Base-by-base conservation (phyloP, 164 flowering plant genomes). In the Magnolia kwangsiensis region DNA sequence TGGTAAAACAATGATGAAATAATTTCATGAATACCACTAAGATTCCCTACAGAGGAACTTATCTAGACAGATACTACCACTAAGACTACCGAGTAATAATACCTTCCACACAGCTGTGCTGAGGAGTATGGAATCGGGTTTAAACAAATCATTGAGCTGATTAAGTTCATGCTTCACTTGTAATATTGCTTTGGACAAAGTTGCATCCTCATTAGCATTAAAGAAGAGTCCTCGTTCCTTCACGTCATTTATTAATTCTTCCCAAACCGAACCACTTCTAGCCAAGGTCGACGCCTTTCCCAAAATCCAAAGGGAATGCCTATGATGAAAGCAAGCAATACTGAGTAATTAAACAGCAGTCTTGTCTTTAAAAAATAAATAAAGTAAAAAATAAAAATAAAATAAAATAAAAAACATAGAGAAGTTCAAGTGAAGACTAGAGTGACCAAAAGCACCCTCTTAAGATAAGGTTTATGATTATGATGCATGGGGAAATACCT, bases 101-200 rank as follows among this genome's bases (percentile, higher is more conserved):
- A 92, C 98, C 94, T 92, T 90, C 98, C 98, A 94, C 75, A 77
- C 86, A 19, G 87, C 81, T 58, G 24, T 81, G 74, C 71, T 79
- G 80, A 92, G 89, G 72, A 90, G 84, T 37, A 81, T 14, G 74
- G 94, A 90, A 72, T 86, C 84, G 16, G 72, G 82, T 29, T 83
- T 82, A 0, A 94, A 87, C 79, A 90, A 83, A 79, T 92, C 91
- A 75, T 89, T 93, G 63, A 91, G 81, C 69, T 92, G 87, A 75
- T 91, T 82, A 27, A 89, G 81, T 79, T 91, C 91, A 78, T 86
- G 82, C 84, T 89, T 90, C 37, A 82, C 86, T 72, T 89, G 27
- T 50, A 82, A 24, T 50, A 84, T 82, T 29, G 85, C 87, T 73
- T 79, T 67, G 8, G 81, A 82, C 64, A 88, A 75, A 9, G 55